Evolutionary conservation across 257 asterid genomes (phyloP).

Genomic region (Rubia yunnanensis): DNA sequence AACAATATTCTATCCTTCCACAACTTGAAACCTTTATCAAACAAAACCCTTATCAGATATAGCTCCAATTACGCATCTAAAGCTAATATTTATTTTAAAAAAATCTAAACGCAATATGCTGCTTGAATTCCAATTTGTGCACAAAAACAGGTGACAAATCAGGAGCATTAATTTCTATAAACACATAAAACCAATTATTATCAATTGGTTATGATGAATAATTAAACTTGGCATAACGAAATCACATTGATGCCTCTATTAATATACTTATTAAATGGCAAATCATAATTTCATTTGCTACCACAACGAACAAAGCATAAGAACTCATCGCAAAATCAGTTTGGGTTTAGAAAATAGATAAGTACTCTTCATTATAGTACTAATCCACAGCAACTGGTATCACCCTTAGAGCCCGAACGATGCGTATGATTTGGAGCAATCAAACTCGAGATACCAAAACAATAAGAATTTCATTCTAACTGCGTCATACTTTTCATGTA

Average conservation of each 20-base stretch:
- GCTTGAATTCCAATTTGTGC: background rate
- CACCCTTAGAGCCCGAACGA: too few species aligned
- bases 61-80: background rate
- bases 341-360: too few species aligned
- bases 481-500: too few species aligned
- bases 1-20: slow-evolving; percentile 16
- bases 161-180: background rate
- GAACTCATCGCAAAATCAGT: too few species aligned
- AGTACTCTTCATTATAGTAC: too few species aligned
- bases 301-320: too few species aligned
- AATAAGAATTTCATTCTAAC: too few species aligned
- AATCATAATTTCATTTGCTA: background rate
- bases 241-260: background rate
- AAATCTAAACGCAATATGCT: background rate
- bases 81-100: background rate
- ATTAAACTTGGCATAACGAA: background rate
- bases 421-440: too few species aligned
- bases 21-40: background rate
- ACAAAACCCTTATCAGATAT: background rate
- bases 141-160: background rate
- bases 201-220: background rate
- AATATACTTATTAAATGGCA: background rate
- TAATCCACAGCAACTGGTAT: too few species aligned
- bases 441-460: too few species aligned
- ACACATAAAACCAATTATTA: background rate